phyloP scores from a whole-genome alignment of 108 stramenopile species.

The Ochromonas danica region DNA sequence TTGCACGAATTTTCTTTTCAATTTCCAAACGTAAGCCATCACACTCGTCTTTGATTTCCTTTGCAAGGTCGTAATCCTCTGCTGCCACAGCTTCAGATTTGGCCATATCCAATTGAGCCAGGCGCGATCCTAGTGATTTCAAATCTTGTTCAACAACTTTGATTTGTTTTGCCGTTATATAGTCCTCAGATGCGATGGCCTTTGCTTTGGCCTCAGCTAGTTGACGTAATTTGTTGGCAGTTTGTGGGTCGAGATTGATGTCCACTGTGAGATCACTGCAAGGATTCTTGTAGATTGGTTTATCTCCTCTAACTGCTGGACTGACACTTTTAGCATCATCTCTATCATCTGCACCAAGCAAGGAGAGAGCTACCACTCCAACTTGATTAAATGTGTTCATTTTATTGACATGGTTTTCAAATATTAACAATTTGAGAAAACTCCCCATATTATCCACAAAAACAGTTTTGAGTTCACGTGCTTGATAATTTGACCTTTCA shows the following conservation, averaged over 20 bases:
- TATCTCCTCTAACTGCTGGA: background rate
- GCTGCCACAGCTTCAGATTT: constrained; percentile 43
- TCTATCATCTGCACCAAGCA: constrained; percentile 36
- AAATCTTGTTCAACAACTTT: constrained; percentile 29
- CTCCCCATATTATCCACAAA: constrained; percentile 51
- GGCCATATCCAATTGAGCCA: constrained; percentile 32
- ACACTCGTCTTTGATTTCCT: constrained; percentile 54
- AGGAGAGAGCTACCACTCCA: constrained; percentile 44
- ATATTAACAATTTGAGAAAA: constrained; percentile 57
- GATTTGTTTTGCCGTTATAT: constrained; percentile 52
- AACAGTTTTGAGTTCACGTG: constrained; percentile 64
- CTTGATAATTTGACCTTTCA: constrained; percentile 57
- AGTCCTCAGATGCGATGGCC: constrained; percentile 60
- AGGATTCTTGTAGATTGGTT: constrained; percentile 9
- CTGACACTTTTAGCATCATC: background rate
- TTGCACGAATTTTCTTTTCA: constrained; percentile 25
- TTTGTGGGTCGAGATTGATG: constrained; percentile 49
- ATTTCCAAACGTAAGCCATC: constrained; percentile 39
- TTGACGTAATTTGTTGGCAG: constrained; percentile 35
- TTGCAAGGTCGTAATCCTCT: constrained; percentile 52
- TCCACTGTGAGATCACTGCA: constrained; percentile 46
- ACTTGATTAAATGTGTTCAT: constrained; percentile 61
- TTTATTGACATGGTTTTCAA: constrained; percentile 60
- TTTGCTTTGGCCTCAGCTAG: constrained; percentile 52
- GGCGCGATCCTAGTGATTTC: constrained; percentile 26